Evolutionary conservation across 1,139 yeast species (phyloP).

Genomic region (Taphrina populina): DNA sequence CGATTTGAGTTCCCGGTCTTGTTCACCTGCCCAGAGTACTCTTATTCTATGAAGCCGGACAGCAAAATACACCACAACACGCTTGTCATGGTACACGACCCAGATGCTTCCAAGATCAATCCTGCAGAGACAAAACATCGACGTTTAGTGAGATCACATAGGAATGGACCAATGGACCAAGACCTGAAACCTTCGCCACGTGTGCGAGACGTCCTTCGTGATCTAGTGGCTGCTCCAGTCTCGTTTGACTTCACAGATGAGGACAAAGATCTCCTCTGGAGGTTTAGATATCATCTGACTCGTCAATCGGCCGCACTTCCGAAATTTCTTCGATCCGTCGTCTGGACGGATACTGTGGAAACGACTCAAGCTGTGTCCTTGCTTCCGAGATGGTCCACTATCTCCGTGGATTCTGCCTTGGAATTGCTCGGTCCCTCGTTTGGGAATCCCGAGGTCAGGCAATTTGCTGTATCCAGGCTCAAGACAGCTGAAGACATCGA

Average conservation of each 20-base stretch:
- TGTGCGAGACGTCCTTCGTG: conserved; percentile 68
- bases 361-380: conserved; percentile 70
- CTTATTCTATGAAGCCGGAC: conserved; percentile 40
- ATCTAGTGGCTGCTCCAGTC: conserved; percentile 72
- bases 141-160: conserved; percentile 76
- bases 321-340: conserved; percentile 80
- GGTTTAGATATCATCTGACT: conserved; percentile 79
- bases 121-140: conserved; percentile 88
- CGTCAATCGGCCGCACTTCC: conserved; percentile 70
- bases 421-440: conserved; percentile 80
- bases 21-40: conserved; percentile 47
- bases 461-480: conserved; percentile 84
- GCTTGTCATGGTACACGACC: conserved; percentile 58
- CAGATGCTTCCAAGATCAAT: conserved; percentile 64
- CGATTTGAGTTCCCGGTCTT: conserved; percentile 80
- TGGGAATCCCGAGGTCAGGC: conserved; percentile 57
- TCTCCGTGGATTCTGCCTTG: conserved; percentile 88
- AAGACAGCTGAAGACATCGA: conserved; percentile 68
- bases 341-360: conserved; percentile 84
- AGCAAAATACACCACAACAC: conserved; percentile 47
- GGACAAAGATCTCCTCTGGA: conserved; percentile 89
- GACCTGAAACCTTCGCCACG: conserved; percentile 88
- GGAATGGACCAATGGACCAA: conserved; percentile 71
- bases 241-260: conserved; percentile 76
- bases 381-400: conserved; percentile 63